These are phyloP conservation scores for Sporothrix schenckii DNA, from an alignment of 2,329 filamentous ascomycete species.

Conservation along the genomic window DNA sequence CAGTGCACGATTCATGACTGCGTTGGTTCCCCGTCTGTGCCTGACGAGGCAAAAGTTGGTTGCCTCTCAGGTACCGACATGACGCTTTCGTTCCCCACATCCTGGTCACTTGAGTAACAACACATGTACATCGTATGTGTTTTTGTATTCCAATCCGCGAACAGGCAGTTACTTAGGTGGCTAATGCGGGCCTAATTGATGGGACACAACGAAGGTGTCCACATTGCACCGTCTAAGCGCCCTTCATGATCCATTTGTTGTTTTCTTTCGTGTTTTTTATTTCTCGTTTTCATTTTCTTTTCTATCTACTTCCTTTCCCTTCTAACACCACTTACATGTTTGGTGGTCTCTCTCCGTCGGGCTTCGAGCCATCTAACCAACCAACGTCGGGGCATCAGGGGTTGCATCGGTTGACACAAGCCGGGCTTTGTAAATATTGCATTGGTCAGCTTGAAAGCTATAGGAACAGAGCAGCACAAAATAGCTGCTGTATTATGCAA, in stretches of 20 bases:
- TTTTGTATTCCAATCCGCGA: constrained; percentile 31
- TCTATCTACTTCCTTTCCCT: neutral
- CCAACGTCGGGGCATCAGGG: constrained; percentile 26
- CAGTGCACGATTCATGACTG: neutral
- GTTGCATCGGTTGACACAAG: constrained; percentile 11
- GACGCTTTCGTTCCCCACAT: neutral
- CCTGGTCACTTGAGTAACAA: constrained; percentile 33
- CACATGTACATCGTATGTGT: neutral
- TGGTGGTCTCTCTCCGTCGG: neutral
- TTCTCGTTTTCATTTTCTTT: neutral
- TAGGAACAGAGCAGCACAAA: constrained; percentile 1
- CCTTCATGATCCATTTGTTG: neutral
- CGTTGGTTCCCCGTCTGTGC: neutral
- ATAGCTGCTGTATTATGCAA: neutral
- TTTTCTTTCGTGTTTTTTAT: neutral
- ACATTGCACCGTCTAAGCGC: neutral
- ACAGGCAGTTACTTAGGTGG: constrained; percentile 9
- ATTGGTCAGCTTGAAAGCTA: neutral
- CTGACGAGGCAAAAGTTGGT: neutral
- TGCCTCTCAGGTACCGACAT: constrained; percentile 9
- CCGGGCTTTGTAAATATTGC: neutral
- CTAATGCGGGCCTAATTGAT: constrained; percentile 26
- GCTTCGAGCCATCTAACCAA: neutral
- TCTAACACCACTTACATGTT: neutral
- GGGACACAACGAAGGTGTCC: neutral